Conservation (phyloP, 352 stramenopile genomes). For the Phytophthora podocarpi region DNA sequence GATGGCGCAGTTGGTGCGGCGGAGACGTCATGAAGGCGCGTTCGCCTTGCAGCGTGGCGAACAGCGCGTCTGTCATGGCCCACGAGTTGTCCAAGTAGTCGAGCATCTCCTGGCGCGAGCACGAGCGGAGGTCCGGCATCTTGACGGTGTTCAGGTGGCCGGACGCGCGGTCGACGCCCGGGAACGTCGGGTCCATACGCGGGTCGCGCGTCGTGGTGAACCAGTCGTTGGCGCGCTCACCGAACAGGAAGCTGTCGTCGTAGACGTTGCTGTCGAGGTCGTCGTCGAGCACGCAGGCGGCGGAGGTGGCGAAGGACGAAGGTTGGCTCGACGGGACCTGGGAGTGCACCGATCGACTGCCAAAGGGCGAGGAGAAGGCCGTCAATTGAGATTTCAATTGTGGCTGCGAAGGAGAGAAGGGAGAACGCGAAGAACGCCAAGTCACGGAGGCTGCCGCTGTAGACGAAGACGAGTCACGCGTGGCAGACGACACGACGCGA, state of each 20-base stretch:
- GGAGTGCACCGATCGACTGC: constrained; percentile 13
- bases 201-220: constrained; percentile 74
- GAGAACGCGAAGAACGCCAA: not conserved
- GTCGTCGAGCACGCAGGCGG: constrained; percentile 24
- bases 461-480: constrained; percentile 14
- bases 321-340: constrained; percentile 20
- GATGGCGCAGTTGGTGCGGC: constrained; percentile 94
- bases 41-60: constrained; percentile 91
- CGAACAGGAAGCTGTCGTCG: constrained; percentile 65
- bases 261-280: too few relatives aligned
- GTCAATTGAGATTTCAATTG: not conserved
- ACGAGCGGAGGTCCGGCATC: constrained; percentile 87
- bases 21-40: constrained; percentile 91
- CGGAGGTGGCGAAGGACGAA: constrained; percentile 33
- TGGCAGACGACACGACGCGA: constrained; percentile 14
- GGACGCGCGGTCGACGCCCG: too few relatives aligned
- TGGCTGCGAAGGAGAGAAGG: not conserved
- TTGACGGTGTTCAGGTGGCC: constrained; percentile 57
- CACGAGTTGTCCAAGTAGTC: constrained; percentile 97
- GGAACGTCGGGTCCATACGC: constrained; percentile 60
- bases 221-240: constrained; percentile 68
- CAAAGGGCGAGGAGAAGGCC: not conserved
- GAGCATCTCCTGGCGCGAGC: constrained; percentile 87
- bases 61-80: constrained; percentile 94
- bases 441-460: constrained; percentile 39